Conservation (phyloP, 139 green algal genomes). For the Astrephomene gubernaculifera region DNA sequence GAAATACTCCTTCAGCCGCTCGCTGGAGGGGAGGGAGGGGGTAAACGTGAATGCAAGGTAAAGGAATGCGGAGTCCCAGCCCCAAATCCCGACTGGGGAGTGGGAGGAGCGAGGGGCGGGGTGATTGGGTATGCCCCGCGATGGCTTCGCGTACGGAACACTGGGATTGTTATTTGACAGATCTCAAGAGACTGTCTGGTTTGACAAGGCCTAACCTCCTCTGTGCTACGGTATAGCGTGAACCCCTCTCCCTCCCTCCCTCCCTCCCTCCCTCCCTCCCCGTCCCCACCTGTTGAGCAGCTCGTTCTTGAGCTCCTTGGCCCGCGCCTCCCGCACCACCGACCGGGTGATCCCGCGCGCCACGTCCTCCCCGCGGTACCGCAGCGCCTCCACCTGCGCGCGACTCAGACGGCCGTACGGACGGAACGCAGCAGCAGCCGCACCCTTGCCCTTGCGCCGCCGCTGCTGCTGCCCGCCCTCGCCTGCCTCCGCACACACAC, state of each 20-base stretch:
- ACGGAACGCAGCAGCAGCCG: constrained; percentile 43
- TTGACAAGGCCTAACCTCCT: too few relatives aligned
- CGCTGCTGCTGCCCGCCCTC: neutral
- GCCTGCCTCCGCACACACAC: neutral
- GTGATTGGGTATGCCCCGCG: too few relatives aligned
- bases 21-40: constrained; percentile 50
- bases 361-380: constrained; percentile 91
- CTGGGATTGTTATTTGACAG: too few relatives aligned
- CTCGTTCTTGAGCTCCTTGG: constrained; percentile 90
- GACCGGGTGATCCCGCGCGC: constrained; percentile 77
- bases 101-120: too few relatives aligned
- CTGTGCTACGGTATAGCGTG: too few relatives aligned
- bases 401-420: constrained; percentile 67
- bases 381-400: constrained; percentile 69
- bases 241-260: too few relatives aligned
- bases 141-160: too few relatives aligned
- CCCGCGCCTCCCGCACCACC: constrained; percentile 85
- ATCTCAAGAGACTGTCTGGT: too few relatives aligned
- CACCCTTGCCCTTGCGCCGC: constrained; percentile 52
- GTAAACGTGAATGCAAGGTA: too few relatives aligned
- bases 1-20: constrained; percentile 84
- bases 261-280: neutral
- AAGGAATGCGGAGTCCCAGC: too few relatives aligned
- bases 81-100: too few relatives aligned
- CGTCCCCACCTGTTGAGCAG: constrained; percentile 84